A percentile compares a stretch with the other conserved stretches of the same genome.
Conservation (phyloP, 2,329 filamentous ascomycete species). For the Verticillium longisporum region DNA sequence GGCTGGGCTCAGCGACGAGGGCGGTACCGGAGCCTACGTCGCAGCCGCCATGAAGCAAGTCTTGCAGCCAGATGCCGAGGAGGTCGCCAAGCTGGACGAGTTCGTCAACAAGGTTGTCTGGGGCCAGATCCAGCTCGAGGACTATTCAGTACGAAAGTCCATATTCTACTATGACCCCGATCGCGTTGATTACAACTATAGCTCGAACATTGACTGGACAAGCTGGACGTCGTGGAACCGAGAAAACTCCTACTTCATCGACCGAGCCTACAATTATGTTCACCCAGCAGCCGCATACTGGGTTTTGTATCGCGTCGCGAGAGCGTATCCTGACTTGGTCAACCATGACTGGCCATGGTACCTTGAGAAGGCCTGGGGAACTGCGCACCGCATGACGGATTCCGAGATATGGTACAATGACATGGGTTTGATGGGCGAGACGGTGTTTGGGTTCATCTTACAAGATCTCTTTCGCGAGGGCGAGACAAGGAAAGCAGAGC, state of each 20-base stretch:
- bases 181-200: constrained; percentile 37
- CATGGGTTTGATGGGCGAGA: constrained; percentile 53
- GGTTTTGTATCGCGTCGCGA: constrained; percentile 47
- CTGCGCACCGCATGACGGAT: constrained; percentile 31
- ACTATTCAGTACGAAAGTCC: constrained; percentile 45
- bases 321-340: constrained; percentile 37
- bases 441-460: constrained; percentile 46
- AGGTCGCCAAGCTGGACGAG: constrained; percentile 45
- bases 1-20: constrained; percentile 53
- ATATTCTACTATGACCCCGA: constrained; percentile 49
- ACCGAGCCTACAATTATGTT: constrained; percentile 53
- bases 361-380: constrained; percentile 44
- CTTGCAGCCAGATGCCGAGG: constrained; percentile 37
- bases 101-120: constrained; percentile 46
- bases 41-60: constrained; percentile 49
- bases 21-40: constrained; percentile 48
- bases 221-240: constrained; percentile 47
- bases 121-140: constrained; percentile 36
- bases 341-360: constrained; percentile 46
- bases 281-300: constrained; percentile 50
- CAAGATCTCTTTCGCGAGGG: constrained; percentile 42
- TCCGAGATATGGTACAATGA: constrained; percentile 34
- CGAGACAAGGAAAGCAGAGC: constrained; percentile 26
- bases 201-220: constrained; percentile 35
- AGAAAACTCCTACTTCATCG: constrained; percentile 32